Conservation (phyloP, 805 yeast genomes). For the Pichia membranifaciens region DNA sequence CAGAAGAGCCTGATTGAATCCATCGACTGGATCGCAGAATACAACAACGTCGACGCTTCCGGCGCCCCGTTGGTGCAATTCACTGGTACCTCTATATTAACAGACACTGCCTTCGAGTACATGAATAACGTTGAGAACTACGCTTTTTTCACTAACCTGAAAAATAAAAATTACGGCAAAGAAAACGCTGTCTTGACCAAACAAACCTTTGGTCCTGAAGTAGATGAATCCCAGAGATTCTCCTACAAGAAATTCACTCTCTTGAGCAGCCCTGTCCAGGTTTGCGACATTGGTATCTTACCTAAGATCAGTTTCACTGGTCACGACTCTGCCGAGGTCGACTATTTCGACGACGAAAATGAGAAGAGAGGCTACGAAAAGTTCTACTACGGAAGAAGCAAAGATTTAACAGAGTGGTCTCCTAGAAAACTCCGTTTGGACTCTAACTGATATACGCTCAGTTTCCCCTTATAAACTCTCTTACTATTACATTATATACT, state of each 20-base stretch:
- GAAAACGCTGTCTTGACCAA: slow-evolving; percentile 9
- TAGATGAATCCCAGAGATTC: slow-evolving; percentile 17
- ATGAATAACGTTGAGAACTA: slow-evolving; percentile 20
- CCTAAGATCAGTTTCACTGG: slow-evolving; percentile 30
- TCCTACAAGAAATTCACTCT: slow-evolving; percentile 25
- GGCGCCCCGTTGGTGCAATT: slow-evolving; percentile 30
- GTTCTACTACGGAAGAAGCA: slow-evolving; percentile 25
- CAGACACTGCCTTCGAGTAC: slow-evolving; percentile 30
- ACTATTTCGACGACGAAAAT: slow-evolving; percentile 25
- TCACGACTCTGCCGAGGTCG: slow-evolving; percentile 18
- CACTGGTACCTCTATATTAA: slow-evolving; percentile 29
- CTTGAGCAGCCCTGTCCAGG: slow-evolving; percentile 28
- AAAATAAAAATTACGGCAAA: slow-evolving; percentile 16
- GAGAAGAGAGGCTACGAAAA: slow-evolving; percentile 22
- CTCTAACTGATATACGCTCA: slow-evolving; percentile 12
- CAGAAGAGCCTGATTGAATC: slow-evolving; percentile 24
- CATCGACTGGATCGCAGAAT: slow-evolving; percentile 27
- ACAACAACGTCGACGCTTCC: slow-evolving; percentile 26
- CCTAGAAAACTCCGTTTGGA: slow-evolving; percentile 17
- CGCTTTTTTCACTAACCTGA: slow-evolving; percentile 22
- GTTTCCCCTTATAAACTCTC: too few species aligned
- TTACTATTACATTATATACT: too few species aligned
- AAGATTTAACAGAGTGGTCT: slow-evolving; percentile 21
- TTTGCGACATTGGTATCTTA: slow-evolving; percentile 26
- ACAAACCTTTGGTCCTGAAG: slow-evolving; percentile 25